phyloP scores from a whole-genome alignment of 1,284 basidiomycete genomes.

The Phellinidium pouzarii region DNA sequence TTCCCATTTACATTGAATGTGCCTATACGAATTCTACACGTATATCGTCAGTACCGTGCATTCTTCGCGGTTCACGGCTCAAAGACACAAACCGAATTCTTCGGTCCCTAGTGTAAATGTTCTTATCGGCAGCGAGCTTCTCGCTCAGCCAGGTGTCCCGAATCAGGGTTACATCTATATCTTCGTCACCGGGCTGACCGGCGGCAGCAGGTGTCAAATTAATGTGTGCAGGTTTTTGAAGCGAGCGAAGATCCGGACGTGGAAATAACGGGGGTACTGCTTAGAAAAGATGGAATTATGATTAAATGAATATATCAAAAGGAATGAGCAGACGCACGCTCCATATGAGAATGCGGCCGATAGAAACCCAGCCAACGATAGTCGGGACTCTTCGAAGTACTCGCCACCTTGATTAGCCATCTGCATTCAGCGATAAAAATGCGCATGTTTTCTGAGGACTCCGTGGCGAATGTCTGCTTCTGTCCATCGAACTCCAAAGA shows the following conservation, averaged over 20 bases:
- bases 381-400: neutral
- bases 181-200: slow-evolving; percentile 55
- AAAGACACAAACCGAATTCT: slow-evolving; percentile 22
- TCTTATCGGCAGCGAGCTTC: slow-evolving; percentile 30
- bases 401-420: slow-evolving; percentile 4
- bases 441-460: slow-evolving; percentile 7
- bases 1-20: slow-evolving; percentile 79
- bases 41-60: neutral
- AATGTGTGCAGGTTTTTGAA: slow-evolving; percentile 37
- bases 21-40: slow-evolving; percentile 52
- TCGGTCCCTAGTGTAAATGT: slow-evolving; percentile 18
- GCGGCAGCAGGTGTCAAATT: slow-evolving; percentile 54
- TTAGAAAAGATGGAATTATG: neutral
- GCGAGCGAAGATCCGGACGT: slow-evolving; percentile 43
- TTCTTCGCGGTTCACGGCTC: slow-evolving; percentile 5
- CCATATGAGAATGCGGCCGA: neutral
- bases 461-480: neutral
- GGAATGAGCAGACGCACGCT: neutral
- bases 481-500: neutral
- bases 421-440: slow-evolving; percentile 8
- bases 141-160: slow-evolving; percentile 56
- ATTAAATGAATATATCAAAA: neutral
- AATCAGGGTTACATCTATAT: slow-evolving; percentile 47
- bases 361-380: slow-evolving; percentile 10
- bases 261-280: slow-evolving; percentile 9